Percentiles rank a stretch among this genome's conserved stretches.
These are phyloP conservation scores for Chlamydomonas urium DNA, from an alignment of 139 green algal species.

Conservation along the genomic window DNA sequence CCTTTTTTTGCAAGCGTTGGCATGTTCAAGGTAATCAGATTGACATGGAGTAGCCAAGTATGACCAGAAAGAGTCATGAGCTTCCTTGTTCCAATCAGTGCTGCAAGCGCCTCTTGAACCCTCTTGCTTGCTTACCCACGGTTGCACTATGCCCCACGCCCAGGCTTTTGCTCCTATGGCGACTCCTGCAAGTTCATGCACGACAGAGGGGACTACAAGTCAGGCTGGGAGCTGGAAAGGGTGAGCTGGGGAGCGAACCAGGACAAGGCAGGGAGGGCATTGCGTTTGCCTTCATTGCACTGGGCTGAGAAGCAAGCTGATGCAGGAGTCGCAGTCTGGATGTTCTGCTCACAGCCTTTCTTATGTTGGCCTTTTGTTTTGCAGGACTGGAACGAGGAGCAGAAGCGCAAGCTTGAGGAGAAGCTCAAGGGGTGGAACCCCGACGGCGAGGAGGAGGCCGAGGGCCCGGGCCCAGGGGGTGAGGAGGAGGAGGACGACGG, in stretches of 20 bases:
- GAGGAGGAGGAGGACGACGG: slow-evolving; percentile 73
- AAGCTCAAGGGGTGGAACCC: slow-evolving; percentile 43
- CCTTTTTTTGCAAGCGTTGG: background rate
- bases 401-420: slow-evolving; percentile 51
- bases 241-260: slow-evolving; percentile 39
- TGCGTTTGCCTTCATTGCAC: too few relatives aligned
- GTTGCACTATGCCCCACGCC: too few relatives aligned
- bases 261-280: background rate
- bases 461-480: slow-evolving; percentile 47
- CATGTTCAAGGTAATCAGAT: background rate
- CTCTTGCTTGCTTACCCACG: slow-evolving; percentile 94
- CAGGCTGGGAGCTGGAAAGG: slow-evolving; percentile 83
- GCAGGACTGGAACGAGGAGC: slow-evolving; percentile 17
- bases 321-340: background rate
- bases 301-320: background rate
- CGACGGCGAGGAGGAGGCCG: slow-evolving; percentile 55
- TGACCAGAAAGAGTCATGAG: too few relatives aligned
- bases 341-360: too few relatives aligned
- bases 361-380: too few relatives aligned
- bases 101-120: slow-evolving; percentile 57
- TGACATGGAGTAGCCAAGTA: too few relatives aligned
- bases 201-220: slow-evolving; percentile 98
- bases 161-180: slow-evolving; percentile 93
- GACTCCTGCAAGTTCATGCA: slow-evolving; percentile 99
- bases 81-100: slow-evolving; percentile 43